Evolutionary conservation across 2,329 filamentous ascomycete species (phyloP), one percentile per base, ranked within the genome.

Genomic region (Helicocarpus griseus): DNA sequence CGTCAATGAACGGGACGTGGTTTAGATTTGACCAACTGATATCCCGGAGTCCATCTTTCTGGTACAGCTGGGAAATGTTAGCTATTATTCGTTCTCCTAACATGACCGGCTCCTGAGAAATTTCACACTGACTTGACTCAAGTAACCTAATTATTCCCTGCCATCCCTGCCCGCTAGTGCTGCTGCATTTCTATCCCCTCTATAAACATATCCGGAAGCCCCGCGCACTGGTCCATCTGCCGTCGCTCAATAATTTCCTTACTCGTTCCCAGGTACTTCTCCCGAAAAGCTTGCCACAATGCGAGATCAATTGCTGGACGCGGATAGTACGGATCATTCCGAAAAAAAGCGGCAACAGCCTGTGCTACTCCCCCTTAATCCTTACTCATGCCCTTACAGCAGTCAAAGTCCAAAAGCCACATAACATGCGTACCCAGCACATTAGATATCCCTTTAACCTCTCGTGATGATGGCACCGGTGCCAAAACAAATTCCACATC

Each of bases 401-500:
- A 66, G 53, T 78, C 71, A 54, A 77, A 78, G 33, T 78, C 75
- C 0, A 78, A 56, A 0, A 77, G 59, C 74, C 73, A 77, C 38
- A 77, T 53, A 0, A 52, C 48, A 54, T 74, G 69, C 0, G 53
- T 8, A 0, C 67, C 69, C 0, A 75, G 58, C 0, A 52, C 26
- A 47, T 57, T 58, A 0, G 51, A 53, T 2, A 55, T 41, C n/a
- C n/a, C n/a, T n/a, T n/a, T n/a, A n/a, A n/a, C n/a, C n/a, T n/a
- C n/a, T n/a, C n/a, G n/a, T n/a, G n/a, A n/a, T n/a, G n/a, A n/a
- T n/a, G n/a, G n/a, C n/a, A n/a, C n/a, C 2, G 59, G 52, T 0
- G 60, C 67, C 2, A 81, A 68, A 0, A 81, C 78, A 56, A 80
- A 81, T 46, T 82, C 76, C 2, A 82, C 68, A 43, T 79, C 77